Base-by-base conservation (phyloP, 768 basidiomycete species). In the Hirschioporus abietinus region DNA sequence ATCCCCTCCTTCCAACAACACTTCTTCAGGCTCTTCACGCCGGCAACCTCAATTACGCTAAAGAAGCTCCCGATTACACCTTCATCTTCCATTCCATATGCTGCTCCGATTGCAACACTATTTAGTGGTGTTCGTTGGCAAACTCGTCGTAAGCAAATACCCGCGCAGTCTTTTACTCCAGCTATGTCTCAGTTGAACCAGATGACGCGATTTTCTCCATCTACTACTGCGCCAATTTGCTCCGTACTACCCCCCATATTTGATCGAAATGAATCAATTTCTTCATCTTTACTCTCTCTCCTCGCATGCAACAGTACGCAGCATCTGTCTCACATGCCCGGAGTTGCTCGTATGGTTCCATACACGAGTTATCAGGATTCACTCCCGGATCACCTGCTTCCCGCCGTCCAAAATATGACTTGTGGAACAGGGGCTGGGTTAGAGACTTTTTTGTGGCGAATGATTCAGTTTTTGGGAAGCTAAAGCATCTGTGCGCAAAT, bases 21-120 rank as follows among this genome's bases (percentile, higher is more conserved):
- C 76, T 24, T 75, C 82, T 10, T 80, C 83, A n/a, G 78, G 80
- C 26, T 82, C 85, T 24, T 76, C 81, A 5, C 60, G 60, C 60
- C 82, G 79, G 68, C 83, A 80, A 36, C 80, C 81, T 81, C 80
- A 42, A 80, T 77, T 52, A 84, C 82, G 60, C 76, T 79, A 58
- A 91, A 90, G 83, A 91, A 90, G 81, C 84, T 82, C 66, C 78
- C 82, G 72, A 84, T 78, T 72, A 90, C 88, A 75, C 73, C 78
- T 18, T 64, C 74, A 18, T 64, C 75, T 23, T 65, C 74, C 17
- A 60, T 67, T 25, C 25, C 65, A 15, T 64, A 70, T 20, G 66
- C 71, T 15, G 67, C 74, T 63, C 35, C 69, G n/a, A 66, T 63
- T 20, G 74, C 80, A 67, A 67, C 12, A 1, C 42, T 3, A 52